Base-by-base conservation (phyloP, 176 grass and related monocot species). In the Oryza meyeriana region DNA sequence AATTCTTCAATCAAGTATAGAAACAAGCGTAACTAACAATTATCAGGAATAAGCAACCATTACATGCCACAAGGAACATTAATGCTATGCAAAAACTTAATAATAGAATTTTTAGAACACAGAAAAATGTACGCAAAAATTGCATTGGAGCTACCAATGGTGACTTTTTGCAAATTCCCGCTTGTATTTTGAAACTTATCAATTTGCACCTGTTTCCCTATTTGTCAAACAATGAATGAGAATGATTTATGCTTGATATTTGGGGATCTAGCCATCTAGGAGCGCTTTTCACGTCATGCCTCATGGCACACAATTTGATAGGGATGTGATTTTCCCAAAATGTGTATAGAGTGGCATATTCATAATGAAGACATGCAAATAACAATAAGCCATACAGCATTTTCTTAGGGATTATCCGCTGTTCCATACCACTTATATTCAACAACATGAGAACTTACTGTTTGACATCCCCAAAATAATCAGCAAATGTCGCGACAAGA, bases 381-480 rank as follows among this genome's bases (percentile, higher is more conserved):
- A 61, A 69, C 34, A 24, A 85, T 79, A 59, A 71, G 33, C 41
- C 14, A 88, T 12, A 14, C 20, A 65, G 0, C 14, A 82, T 29
- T 79, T 79, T 48, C 59, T 72, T 18, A 69, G 39, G 25, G 12
- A 74, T 69, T 71, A 42, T 64, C 26, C 71, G 83, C 52, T 30
- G 20, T 61, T 26, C 1, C 80, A 81, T 44, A 69, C 10, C 12
- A 69, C 9, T 40, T 59, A 38, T 69, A 22, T 67, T 9, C 4
- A 28, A 9, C 36, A 55, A 44, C 27, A 83, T 39, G 72, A 68
- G 34, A 83, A 88, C 93, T 94, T 96, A 99, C 97, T 81, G 47
- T 96, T 99, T 99, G 39, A 96, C 91, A 64, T 99, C 91, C 55
- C 12, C 91, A 81, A 94, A 99, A 92, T 99, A 99, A 90, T 99